Evolutionary conservation across 441 rosid genomes (phyloP).

Genomic region (Gossypium davidsonii): DNA sequence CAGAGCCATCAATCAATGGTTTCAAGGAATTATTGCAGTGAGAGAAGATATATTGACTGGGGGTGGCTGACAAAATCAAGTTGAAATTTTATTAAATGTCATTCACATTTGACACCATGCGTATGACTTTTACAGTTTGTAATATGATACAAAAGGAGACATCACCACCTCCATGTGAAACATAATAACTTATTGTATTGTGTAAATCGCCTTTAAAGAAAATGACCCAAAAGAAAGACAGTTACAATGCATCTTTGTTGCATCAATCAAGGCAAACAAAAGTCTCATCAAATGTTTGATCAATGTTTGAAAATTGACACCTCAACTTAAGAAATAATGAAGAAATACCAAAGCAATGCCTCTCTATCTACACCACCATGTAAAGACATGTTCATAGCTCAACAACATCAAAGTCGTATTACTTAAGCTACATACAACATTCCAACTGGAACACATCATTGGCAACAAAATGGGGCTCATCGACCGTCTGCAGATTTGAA

Average conservation of each 20-base stretch:
- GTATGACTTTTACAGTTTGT: not conserved
- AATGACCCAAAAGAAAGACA: not conserved
- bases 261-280: not conserved
- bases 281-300: not conserved
- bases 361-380: constrained; percentile 6
- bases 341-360: not conserved
- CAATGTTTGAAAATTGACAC: not conserved
- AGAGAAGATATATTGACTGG: not conserved
- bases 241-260: not conserved
- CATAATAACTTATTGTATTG: not conserved
- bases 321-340: not conserved
- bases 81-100: not conserved
- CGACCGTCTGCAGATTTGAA: constrained; percentile 46
- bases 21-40: not conserved
- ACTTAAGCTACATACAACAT: not conserved
- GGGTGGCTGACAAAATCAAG: not conserved
- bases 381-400: not conserved
- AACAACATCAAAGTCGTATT: not conserved
- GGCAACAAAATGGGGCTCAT: constrained; percentile 15
- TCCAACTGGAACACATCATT: not conserved
- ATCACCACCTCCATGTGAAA: constrained; percentile 1
- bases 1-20: not conserved
- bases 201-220: not conserved
- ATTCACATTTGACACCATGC: not conserved
- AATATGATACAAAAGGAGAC: not conserved